Conservation (phyloP, 2,329 filamentous ascomycete genomes). For the Sclerotinia subarctica region DNA sequence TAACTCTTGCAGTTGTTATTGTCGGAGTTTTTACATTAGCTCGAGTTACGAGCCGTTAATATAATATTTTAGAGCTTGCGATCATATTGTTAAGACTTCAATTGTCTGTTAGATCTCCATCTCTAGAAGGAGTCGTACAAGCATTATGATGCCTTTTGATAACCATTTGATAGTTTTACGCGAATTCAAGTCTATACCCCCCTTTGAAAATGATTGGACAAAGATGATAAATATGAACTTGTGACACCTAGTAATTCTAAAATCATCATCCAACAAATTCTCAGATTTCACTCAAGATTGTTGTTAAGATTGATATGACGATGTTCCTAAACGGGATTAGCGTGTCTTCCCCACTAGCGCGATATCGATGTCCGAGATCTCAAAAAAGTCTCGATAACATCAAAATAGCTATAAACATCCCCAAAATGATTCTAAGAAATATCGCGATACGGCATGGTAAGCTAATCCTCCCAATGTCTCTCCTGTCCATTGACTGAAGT, state of each 20-base stretch:
- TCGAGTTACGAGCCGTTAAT: constrained; percentile 54
- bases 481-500: constrained; percentile 27
- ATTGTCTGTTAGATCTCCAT: constrained; percentile 19
- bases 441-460: constrained; percentile 53
- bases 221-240: neutral
- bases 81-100: constrained; percentile 24
- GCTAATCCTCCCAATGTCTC: constrained; percentile 23
- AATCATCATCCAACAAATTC: neutral
- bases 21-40: constrained; percentile 88
- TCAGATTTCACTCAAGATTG: neutral
- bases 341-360: constrained; percentile 24
- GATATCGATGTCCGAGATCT: constrained; percentile 25
- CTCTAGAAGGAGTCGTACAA: constrained; percentile 12
- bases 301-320: neutral
- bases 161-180: constrained; percentile 20
- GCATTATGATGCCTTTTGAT: constrained; percentile 19
- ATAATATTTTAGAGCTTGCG: constrained; percentile 20
- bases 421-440: constrained; percentile 56
- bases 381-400: constrained; percentile 32
- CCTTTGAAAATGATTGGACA: constrained; percentile 4
- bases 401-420: constrained; percentile 20
- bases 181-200: constrained; percentile 21
- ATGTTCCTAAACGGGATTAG: constrained; percentile 22
- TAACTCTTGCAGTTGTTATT: constrained; percentile 92
- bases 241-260: too few species aligned